Evolutionary conservation across 2,329 filamentous ascomycete species (phyloP), one percentile per base, ranked within the genome.

Genomic region (Colletotrichum eleusines): DNA sequence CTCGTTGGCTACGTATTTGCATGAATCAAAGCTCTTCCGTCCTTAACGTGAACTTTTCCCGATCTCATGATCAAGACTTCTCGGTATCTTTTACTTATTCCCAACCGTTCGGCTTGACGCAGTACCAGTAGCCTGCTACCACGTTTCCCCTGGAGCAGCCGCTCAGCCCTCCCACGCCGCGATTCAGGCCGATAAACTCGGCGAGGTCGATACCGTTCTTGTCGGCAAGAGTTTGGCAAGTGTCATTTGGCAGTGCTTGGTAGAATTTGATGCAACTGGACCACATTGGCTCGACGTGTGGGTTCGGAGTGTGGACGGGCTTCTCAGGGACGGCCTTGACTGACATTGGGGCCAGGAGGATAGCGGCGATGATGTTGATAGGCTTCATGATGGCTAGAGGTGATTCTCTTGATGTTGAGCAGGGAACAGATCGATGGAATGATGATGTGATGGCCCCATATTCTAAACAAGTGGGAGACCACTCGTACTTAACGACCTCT

Each of bases 201-300:
- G 78, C 63, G 9, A 76, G 76, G 16, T 75, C 75, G 69, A 76
- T 75, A 5, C 74, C 74, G 33, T 79, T 71, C 59, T 73, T 75
- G 14, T 77, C 76, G 35, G 73, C 72, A 54, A 76, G 75, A 61
- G 76, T 75, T 44, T 38, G 18, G 44, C 64, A 74, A 28, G 57
- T 48, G 12, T 69, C 58, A n/a, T 51, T 62, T 2, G 66, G 58
- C 12, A 55, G 38, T 20, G 72, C 62, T 35, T 53, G 40, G 50
- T 59, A 64, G 16, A 70, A 73, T 18, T 61, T 35, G n/a, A 44
- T 6, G 59, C 58, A 67, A 18, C 55, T 23, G 14, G 58, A n/a
- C 59, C 59, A 62, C 59, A 62, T 40, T 40, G n/a, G 44, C 44
- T 51, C 44, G 31, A 62, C 14, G 3, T 62, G 59, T 38, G 44